phyloP scores from a whole-genome alignment of 768 basidiomycete species.

The Tephrocybe sp. region DNA sequence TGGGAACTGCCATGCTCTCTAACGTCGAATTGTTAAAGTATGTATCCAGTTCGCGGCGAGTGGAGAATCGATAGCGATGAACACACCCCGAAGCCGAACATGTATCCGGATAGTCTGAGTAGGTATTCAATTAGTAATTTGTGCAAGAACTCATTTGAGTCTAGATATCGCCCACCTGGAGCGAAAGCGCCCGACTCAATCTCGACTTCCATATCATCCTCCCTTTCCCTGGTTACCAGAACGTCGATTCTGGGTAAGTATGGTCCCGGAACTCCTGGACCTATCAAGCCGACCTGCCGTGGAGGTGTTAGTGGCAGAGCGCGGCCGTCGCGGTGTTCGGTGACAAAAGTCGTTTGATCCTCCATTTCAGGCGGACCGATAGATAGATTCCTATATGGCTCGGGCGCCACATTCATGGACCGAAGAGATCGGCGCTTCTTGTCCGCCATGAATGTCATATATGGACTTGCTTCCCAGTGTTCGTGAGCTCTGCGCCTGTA shows the following conservation, averaged over 20 bases:
- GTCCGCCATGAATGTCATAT: no score
- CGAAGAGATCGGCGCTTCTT: no score
- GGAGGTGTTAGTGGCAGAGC: no score
- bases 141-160: background rate
- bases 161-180: background rate
- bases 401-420: no score
- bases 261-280: background rate
- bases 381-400: no score
- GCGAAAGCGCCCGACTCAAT: background rate
- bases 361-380: no score
- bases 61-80: background rate
- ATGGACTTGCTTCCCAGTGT: no score
- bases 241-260: background rate
- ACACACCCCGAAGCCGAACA: background rate
- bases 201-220: background rate
- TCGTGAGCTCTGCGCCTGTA: no score
- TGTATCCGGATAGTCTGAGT: background rate
- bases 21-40: background rate
- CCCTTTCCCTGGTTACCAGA: background rate
- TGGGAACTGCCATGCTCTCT: background rate
- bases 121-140: background rate
- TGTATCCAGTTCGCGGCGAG: background rate
- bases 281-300: background rate
- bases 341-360: no score
- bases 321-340: no score